Evolutionary conservation across 2,329 filamentous ascomycete species (phyloP).

Genomic region (Neopestalotiopsis sp.): DNA sequence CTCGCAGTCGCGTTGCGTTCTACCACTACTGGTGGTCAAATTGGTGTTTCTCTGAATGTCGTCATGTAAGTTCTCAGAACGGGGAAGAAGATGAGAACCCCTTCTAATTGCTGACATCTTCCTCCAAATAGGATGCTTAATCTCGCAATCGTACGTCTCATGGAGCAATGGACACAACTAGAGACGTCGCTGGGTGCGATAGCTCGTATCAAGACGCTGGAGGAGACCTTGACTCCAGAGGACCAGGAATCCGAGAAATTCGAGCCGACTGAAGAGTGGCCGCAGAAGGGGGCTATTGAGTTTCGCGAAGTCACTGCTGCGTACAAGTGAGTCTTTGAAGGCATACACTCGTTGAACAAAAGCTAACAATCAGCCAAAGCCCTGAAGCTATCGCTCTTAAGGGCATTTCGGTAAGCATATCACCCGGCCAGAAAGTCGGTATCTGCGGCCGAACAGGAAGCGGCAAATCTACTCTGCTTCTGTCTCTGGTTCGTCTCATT

Average conservation of each 20-base stretch:
- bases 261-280: constrained; percentile 26
- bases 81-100: no score
- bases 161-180: constrained; percentile 30
- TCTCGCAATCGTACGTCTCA: constrained; percentile 27
- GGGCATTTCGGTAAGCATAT: constrained; percentile 11
- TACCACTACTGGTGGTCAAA: constrained; percentile 25
- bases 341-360: background rate
- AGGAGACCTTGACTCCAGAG: constrained; percentile 24
- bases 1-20: constrained; percentile 37
- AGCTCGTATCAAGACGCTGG: constrained; percentile 28
- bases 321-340: constrained; percentile 19
- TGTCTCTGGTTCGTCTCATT: constrained; percentile 9
- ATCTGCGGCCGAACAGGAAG: constrained; percentile 18
- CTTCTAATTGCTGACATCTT: background rate
- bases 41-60: constrained; percentile 30
- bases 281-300: constrained; percentile 23
- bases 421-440: constrained; percentile 15
- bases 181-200: constrained; percentile 33
- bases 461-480: constrained; percentile 15
- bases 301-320: constrained; percentile 24
- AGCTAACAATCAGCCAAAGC: background rate
- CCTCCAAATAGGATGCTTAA: background rate
- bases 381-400: constrained; percentile 7
- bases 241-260: constrained; percentile 15
- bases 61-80: constrained; percentile 22